A percentile compares a stretch with the other conserved stretches of the same genome.
Evolutionary conservation across 2,329 filamentous ascomycete genomes (phyloP).

Genomic region (Arthroderma sp.): DNA sequence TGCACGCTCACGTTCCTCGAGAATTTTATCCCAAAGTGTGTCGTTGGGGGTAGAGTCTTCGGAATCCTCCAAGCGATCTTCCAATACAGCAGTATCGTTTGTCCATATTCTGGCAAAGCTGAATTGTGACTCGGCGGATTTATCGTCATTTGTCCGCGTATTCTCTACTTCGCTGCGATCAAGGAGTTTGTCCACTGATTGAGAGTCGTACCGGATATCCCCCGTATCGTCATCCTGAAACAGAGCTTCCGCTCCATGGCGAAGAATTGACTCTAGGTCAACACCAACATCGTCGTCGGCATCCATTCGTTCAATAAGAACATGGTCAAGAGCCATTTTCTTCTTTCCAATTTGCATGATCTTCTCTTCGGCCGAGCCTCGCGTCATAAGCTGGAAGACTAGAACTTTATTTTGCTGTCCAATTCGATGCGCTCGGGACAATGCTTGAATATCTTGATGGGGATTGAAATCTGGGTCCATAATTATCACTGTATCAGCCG

Average conservation of each 20-base stretch:
- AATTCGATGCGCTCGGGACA: constrained; percentile 89
- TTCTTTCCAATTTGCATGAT: constrained; percentile 92
- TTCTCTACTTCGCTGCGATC: constrained; percentile 73
- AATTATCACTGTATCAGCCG: constrained; percentile 95
- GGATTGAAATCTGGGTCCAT: constrained; percentile 96
- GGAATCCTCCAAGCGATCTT: constrained; percentile 45
- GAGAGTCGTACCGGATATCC: constrained; percentile 68
- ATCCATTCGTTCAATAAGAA: constrained; percentile 85
- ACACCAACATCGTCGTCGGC: constrained; percentile 63
- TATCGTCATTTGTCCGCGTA: constrained; percentile 50
- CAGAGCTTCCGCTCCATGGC: constrained; percentile 72
- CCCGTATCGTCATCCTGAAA: constrained; percentile 60
- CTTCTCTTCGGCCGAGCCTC: constrained; percentile 79
- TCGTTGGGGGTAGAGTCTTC: constrained; percentile 46
- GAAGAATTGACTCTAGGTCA: constrained; percentile 77
- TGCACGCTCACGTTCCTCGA: constrained; percentile 66
- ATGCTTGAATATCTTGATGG: constrained; percentile 90
- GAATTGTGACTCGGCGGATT: constrained; percentile 64
- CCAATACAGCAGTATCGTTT: constrained; percentile 58
- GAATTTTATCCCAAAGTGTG: constrained; percentile 79
- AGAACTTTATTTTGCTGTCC: constrained; percentile 93
- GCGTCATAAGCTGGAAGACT: constrained; percentile 88
- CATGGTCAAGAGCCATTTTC: constrained; percentile 92
- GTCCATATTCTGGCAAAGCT: constrained; percentile 86
- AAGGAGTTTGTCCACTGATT: constrained; percentile 78